A percentile compares a stretch with the other conserved stretches of the same genome.
phyloP scores from a whole-genome alignment of 139 green algal species.

The Chlamydomonas sp. region DNA sequence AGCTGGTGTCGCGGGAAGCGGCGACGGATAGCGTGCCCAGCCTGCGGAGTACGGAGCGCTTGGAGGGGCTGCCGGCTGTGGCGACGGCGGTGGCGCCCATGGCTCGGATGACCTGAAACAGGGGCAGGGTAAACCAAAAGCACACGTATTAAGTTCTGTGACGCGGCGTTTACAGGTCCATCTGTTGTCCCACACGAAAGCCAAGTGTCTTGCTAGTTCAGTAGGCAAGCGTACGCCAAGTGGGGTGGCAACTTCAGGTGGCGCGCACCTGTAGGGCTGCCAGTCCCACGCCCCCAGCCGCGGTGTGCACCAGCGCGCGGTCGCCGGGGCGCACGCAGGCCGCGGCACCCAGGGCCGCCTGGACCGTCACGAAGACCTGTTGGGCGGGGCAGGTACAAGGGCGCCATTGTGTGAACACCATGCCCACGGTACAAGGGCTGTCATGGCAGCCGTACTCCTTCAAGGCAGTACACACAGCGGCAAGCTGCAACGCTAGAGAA shows the following conservation, averaged over 20 bases:
- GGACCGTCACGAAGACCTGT: constrained; percentile 72
- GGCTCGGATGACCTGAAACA: constrained; percentile 57
- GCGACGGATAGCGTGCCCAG: constrained; percentile 52
- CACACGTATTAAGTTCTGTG: not conserved
- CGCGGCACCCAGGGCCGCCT: constrained; percentile 57
- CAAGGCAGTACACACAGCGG: no score
- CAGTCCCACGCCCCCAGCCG: constrained; percentile 81
- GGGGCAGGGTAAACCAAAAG: not conserved
- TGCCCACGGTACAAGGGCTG: no score
- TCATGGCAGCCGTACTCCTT: no score
- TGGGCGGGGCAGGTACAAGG: no score
- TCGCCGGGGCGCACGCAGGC: constrained; percentile 42
- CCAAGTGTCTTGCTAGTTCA: no score
- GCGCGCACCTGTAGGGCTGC: constrained; percentile 67
- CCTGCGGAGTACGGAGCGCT: constrained; percentile 65
- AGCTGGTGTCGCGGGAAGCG: constrained; percentile 40
- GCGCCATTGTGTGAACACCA: no score
- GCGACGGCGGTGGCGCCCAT: constrained; percentile 54
- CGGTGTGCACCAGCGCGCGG: constrained; percentile 79
- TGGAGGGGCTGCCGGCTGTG: constrained; percentile 69
- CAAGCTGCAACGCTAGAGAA: no score
- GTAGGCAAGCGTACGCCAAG: no score
- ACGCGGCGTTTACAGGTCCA: no score
- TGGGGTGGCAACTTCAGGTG: not conserved
- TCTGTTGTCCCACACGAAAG: no score